phyloP scores from a whole-genome alignment of 176 grass and related monocot species.

The Zea mays region Zm-B73-REFERENCE-NAM-5.0 NC_050098.1:199531001-199531500 shows the following conservation, averaged over 20 bases:
- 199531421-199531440: constrained; percentile 30
- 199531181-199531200: not conserved
- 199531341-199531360: constrained; percentile 17
- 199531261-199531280: not conserved
- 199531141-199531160: constrained; percentile 23
- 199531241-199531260: constrained; percentile 12
- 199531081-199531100: not conserved
- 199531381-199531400: constrained; percentile 36
- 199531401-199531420: constrained; percentile 44
- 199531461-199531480: constrained; percentile 43
- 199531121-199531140: constrained; percentile 8
- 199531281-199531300: constrained; percentile 1
- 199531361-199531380: not conserved
- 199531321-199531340: constrained; percentile 41
- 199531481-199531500: constrained; percentile 55
- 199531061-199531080: not conserved
- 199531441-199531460: constrained; percentile 28
- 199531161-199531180: not conserved
- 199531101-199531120: not conserved
- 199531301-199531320: constrained; percentile 40
- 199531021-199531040: too few species aligned
- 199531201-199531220: constrained; percentile 20
- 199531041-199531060: not conserved
- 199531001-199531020: not conserved
- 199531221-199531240: not conserved